Base-by-base conservation (phyloP, 176 grass and related monocot species). In the Puccinellia tenuiflora region DNA sequence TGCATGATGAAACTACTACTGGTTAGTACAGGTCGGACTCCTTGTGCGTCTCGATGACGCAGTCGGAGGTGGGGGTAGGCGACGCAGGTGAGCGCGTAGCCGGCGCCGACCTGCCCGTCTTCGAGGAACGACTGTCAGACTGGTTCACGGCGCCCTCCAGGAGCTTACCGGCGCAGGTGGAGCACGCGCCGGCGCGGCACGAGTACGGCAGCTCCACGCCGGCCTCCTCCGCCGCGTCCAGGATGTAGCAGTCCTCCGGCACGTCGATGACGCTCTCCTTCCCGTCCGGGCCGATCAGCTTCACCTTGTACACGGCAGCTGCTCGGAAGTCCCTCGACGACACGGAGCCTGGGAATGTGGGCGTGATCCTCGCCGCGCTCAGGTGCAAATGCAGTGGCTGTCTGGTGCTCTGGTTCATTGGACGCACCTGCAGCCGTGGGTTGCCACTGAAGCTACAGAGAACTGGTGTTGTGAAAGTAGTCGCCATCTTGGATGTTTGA, bases 21-120 rank as follows among this genome's bases (percentile, higher is more conserved):
- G 3, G 37, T 18, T 57, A 48, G n/a, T n/a, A n/a, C n/a, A n/a
- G n/a, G n/a, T n/a, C n/a, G n/a, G n/a, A n/a, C n/a, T n/a, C n/a
- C n/a, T 85, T 88, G 84, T 92, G 95, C 54, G 92, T 97, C 86
- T 89, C 33, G 78, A 97, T 91, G 84, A 92, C 88, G 70, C 91
- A 33, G 81, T 97, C 82, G 29, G 90, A 81, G 18, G 47, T 86
- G n/a, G 3, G 95, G 88, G 90, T 89, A 94, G 3, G 95, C 90
- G 68, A 83, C 81, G 81, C 95, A 94, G 81, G 95, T 94, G 78
- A 97, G 90, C 70, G 83, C 92, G 52, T 54, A 97, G 54, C 95
- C 90, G 18, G 18, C 30, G 0, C 1, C 70, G 3, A 89, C 86
- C 86, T 94, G 86, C 14, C 53, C 76, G 17, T 92, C 86, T 54